A percentile compares a stretch with the other conserved stretches of the same genome.
phyloP scores from a whole-genome alignment of 495 filamentous ascomycete genomes.

The Penicillium desertorum region DNA sequence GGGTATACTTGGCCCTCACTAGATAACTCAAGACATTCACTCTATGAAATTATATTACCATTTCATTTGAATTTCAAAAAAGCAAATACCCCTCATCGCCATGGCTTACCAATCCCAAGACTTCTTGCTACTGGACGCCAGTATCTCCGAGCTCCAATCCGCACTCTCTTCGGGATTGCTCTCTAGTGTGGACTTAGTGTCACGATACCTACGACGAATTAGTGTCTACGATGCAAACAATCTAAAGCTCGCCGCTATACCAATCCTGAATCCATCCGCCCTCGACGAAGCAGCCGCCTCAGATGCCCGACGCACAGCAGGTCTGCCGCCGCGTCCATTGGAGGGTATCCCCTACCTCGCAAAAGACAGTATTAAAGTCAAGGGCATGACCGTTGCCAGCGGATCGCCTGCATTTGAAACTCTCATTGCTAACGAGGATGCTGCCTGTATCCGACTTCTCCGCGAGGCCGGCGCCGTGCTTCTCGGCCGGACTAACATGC shows the following conservation, averaged over 20 bases:
- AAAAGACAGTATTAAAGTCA: constrained; percentile 71
- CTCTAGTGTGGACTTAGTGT: constrained; percentile 48
- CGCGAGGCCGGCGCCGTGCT: constrained; percentile 64
- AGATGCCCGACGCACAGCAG: constrained; percentile 32
- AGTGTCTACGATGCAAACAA: constrained; percentile 34
- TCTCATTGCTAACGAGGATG: constrained; percentile 63
- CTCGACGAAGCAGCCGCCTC: constrained; percentile 36
- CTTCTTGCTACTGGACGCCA: constrained; percentile 59
- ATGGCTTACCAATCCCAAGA: constrained; percentile 34
- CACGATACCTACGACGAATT: constrained; percentile 51
- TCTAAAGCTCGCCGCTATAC: constrained; percentile 35
- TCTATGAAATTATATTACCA: too few species aligned
- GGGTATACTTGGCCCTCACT: not conserved
- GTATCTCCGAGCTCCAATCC: constrained; percentile 50
- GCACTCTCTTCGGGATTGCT: constrained; percentile 40
- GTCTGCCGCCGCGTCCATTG: constrained; percentile 44
- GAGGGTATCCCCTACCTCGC: constrained; percentile 73
- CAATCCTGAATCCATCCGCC: constrained; percentile 31
- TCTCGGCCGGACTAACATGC: constrained; percentile 53
- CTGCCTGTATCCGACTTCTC: constrained; percentile 57
- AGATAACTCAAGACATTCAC: too few species aligned
- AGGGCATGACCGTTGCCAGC: constrained; percentile 59
- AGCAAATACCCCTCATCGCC: not conserved
- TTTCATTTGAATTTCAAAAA: not conserved
- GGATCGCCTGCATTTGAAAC: constrained; percentile 58